Base-by-base conservation (phyloP, 441 rosid genomes). In the Brassica balearica region DNA sequence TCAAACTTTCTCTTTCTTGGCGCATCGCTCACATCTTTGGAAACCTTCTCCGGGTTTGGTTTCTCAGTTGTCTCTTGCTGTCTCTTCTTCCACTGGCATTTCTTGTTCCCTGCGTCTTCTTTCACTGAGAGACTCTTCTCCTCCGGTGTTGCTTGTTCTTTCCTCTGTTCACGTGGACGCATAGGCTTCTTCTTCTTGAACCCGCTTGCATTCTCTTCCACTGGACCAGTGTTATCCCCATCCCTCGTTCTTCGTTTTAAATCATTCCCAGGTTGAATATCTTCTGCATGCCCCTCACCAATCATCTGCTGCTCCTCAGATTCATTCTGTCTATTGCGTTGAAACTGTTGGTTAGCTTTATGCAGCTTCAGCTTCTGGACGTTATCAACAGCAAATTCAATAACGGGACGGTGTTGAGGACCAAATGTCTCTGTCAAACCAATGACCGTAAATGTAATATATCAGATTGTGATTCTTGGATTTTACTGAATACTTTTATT, bases 381-480 rank as follows among this genome's bases (percentile, higher is more conserved):
- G 85, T 93, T 86, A 77, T 92, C 92, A 22, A 95, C 83, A 70
- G 95, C 94, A 61, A 95, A 95, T 83, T 88, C 98, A 78, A 92
- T 89, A 65, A 93, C 86, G 2, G 95, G 98, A 25, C 97, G 93
- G 76, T 87, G 88, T 69, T 88, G 93, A 25, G 88, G 86, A 32
- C 93, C 91, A 85, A 93, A 95, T 58, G 97, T 91, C 83, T 88
- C 98, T 93, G 71, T 82, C 71, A 23, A 51, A 63, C 20, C n/a
- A 14, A 56, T 55, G 56, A 81, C 14, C 59, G 1, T 55, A 15
- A 15, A 15, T 15, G 51, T 59, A 23, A 55, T 3, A 55, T 2
- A 68, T 68, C 4, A 74, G 69, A 41, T 34, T 70, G 29, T 32
- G 64, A 56, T 64, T 69, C 55, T 41, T 56, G 63, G 64, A 58